Evolutionary conservation across 2,329 filamentous ascomycete species (phyloP).

Genomic region (Botrytis hyacinthi): DNA sequence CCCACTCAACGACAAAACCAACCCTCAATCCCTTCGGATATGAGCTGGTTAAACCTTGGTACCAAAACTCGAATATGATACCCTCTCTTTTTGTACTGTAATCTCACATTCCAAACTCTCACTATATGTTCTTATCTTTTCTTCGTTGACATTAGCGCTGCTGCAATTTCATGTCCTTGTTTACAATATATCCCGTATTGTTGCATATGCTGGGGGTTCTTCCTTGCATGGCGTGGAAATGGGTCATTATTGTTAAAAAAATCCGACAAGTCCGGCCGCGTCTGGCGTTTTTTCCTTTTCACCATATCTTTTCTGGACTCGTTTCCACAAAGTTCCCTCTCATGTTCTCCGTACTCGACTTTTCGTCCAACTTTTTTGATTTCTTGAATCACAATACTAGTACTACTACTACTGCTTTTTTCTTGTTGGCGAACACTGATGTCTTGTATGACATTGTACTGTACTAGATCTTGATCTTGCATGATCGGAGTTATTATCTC

Average conservation of each 20-base stretch:
- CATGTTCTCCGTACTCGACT: constrained; percentile 8
- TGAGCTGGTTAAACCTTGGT: constrained; percentile 78
- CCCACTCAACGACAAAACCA: constrained; percentile 20
- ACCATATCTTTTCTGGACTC: constrained; percentile 1
- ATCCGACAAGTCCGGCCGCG: background rate
- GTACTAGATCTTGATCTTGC: constrained; percentile 14
- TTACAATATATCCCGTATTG: constrained; percentile 15
- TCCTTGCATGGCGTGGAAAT: constrained; percentile 9
- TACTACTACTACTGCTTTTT: background rate
- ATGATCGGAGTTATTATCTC: constrained; percentile 16
- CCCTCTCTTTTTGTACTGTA: constrained; percentile 14
- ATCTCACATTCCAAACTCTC: constrained; percentile 13
- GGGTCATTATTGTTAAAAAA: constrained; percentile 1
- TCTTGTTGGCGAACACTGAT: constrained; percentile 4
- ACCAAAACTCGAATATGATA: constrained; percentile 31
- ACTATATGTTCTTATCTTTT: constrained; percentile 14
- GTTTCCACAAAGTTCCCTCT: constrained; percentile 3
- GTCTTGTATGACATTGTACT: constrained; percentile 14
- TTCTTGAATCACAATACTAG: constrained; percentile 4
- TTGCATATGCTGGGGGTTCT: constrained; percentile 18
- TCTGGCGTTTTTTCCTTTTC: constrained; percentile 1
- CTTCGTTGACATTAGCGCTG: constrained; percentile 16
- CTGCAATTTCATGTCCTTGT: constrained; percentile 10
- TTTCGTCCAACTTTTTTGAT: background rate
- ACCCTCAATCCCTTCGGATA: constrained; percentile 50